phyloP scores from a whole-genome alignment of 345 rosid genomes.

The Cochlearia excelsa region DNA sequence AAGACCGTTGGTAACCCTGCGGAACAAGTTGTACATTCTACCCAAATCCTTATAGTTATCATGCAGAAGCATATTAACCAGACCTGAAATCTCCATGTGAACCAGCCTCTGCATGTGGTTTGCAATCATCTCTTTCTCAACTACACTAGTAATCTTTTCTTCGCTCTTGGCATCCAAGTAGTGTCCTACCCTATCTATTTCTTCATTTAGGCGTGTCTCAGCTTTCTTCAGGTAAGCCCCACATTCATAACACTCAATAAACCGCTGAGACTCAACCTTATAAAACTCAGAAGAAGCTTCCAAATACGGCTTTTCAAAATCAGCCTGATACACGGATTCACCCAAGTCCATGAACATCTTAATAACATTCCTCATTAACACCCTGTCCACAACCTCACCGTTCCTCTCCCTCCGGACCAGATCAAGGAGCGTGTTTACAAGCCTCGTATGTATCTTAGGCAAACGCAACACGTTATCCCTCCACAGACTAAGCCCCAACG shows the following conservation, averaged over 20 bases:
- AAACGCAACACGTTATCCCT: conserved; percentile 78
- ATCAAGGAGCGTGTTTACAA: conserved; percentile 77
- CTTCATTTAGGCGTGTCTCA: conserved; percentile 88
- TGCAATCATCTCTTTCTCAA: conserved; percentile 98
- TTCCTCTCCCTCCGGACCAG: conserved; percentile 74
- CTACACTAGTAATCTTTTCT: conserved; percentile 83
- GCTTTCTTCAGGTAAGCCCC: conserved; percentile 92
- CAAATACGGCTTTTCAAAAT: conserved; percentile 89
- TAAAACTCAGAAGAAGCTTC: conserved; percentile 93
- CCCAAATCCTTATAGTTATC: conserved; percentile 86
- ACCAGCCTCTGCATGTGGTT: conserved; percentile 95
- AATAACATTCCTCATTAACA: conserved; percentile 80
- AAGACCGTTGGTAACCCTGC: conserved; percentile 82
- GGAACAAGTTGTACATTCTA: conserved; percentile 87
- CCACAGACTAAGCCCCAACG: conserved; percentile 89
- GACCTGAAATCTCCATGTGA: conserved; percentile 97
- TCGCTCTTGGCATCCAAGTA: conserved; percentile 91
- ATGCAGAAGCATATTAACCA: conserved; percentile 90
- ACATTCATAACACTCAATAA: conserved; percentile 88
- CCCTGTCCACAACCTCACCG: conserved; percentile 93
- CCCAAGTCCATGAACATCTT: conserved; percentile 98
- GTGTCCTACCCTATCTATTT: conserved; percentile 89
- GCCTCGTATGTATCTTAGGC: conserved; percentile 70
- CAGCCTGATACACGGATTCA: conserved; percentile 90
- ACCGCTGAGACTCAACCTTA: conserved; percentile 81